phyloP scores from a whole-genome alignment of 2,329 filamentous ascomycete genomes.

The Aspergillus sp. region DNA sequence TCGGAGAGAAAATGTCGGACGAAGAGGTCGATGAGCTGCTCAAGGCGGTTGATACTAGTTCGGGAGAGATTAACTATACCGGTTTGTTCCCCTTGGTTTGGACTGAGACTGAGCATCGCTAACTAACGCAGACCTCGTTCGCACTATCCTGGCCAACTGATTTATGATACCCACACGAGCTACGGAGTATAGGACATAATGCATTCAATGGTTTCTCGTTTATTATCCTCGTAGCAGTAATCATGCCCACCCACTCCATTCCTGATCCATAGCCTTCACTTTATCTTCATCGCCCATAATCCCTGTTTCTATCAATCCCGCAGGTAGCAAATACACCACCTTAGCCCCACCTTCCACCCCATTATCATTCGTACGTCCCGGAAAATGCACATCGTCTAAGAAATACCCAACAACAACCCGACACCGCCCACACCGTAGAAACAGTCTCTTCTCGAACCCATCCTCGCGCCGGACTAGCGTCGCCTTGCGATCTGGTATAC shows the following conservation, averaged over 20 bases:
- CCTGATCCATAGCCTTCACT: conserved; percentile 22
- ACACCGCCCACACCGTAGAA: conserved; percentile 56
- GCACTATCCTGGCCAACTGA: conserved; percentile 79
- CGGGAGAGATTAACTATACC: conserved; percentile 95
- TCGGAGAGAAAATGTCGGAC: conserved; percentile 99
- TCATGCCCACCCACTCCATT: conserved; percentile 28
- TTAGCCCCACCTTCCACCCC: conserved; percentile 28
- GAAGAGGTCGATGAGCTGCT: conserved; percentile 98
- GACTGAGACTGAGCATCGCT: conserved; percentile 1
- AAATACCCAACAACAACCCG: conserved; percentile 57
- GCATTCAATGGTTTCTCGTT: background rate
- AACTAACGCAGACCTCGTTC: conserved; percentile 62
- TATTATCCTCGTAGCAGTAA: background rate
- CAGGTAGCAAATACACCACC: conserved; percentile 56
- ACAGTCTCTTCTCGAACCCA: conserved; percentile 61
- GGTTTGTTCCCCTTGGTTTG: conserved; percentile 50
- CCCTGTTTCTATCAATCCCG: conserved; percentile 52
- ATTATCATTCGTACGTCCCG: conserved; percentile 1
- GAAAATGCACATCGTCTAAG: conserved; percentile 48
- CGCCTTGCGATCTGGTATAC: conserved; percentile 42
- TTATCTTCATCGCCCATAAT: conserved; percentile 43
- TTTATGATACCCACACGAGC: conserved; percentile 20
- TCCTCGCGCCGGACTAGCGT: conserved; percentile 51
- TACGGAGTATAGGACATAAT: conserved; percentile 1
- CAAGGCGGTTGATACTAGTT: conserved; percentile 94